A percentile compares a stretch with the other conserved stretches of the same genome.
phyloP scores from a whole-genome alignment of 2,329 filamentous ascomycete genomes.

The Alternaria metachromatica region DNA sequence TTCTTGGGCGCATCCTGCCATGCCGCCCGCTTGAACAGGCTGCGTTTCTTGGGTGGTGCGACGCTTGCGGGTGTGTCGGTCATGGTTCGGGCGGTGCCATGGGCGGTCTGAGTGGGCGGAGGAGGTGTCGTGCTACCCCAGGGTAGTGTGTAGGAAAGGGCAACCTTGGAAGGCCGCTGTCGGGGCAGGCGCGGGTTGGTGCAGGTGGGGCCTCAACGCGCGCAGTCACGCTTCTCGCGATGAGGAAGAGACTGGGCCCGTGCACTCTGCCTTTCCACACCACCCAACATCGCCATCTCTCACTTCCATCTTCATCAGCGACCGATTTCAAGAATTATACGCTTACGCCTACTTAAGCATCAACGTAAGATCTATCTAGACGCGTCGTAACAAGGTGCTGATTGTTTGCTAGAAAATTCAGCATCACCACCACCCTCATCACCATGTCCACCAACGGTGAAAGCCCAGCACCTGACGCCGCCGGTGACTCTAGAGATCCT shows the following conservation, averaged over 20 bases:
- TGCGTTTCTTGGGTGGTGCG: conserved; percentile 51
- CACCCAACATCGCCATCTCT: conserved; percentile 1
- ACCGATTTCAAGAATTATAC: neutral
- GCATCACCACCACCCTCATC: neutral
- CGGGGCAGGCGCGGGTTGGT: neutral
- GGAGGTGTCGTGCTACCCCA: neutral
- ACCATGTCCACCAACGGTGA: conserved; percentile 69
- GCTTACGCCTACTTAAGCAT: neutral
- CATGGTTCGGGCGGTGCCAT: conserved; percentile 33
- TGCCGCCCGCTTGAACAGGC: conserved; percentile 63
- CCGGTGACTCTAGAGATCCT: conserved; percentile 83
- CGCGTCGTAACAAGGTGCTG: neutral
- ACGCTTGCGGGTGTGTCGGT: conserved; percentile 28
- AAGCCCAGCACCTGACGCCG: conserved; percentile 58
- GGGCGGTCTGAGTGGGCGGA: neutral
- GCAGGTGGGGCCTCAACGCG: conserved; percentile 28
- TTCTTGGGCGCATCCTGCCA: conserved; percentile 54
- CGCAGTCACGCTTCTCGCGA: conserved; percentile 43
- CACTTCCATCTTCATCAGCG: neutral
- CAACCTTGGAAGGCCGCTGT: neutral
- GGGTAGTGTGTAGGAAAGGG: neutral
- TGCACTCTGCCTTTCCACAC: conserved; percentile 19
- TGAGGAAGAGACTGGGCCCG: conserved; percentile 18
- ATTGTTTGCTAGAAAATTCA: neutral
- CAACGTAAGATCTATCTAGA: neutral